A percentile compares a stretch with the other conserved stretches of the same genome.
Conservation (phyloP, 495 filamentous ascomycete species). For the Aspergillus sparsus region DNA sequence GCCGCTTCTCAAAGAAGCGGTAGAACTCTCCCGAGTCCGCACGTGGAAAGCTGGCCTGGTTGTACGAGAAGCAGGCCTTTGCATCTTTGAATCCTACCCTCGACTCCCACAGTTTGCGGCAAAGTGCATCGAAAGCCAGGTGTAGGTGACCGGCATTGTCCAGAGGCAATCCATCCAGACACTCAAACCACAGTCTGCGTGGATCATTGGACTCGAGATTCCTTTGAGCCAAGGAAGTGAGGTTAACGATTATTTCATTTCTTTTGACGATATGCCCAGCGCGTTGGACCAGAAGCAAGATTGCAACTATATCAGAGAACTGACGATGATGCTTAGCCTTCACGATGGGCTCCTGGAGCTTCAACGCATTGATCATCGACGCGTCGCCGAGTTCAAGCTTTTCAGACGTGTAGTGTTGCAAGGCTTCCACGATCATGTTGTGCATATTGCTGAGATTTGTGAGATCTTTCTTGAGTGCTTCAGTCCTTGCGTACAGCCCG, state of each 20-base stretch:
- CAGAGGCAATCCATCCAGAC: background rate
- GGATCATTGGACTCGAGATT: constrained; percentile 1
- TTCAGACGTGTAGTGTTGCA: constrained; percentile 4
- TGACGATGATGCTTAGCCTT: background rate
- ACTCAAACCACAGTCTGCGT: constrained; percentile 6
- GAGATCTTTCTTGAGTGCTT: background rate
- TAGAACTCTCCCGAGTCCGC: background rate
- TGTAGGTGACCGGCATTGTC: background rate
- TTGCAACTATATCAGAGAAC: constrained; percentile 2
- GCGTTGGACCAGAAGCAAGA: background rate
- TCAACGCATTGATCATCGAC: background rate
- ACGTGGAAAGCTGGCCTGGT: constrained; percentile 3
- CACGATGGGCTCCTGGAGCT: background rate
- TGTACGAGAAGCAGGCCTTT: background rate
- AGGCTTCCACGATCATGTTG: too few species aligned
- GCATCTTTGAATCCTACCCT: background rate
- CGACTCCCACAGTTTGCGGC: background rate
- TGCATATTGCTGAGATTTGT: constrained; percentile 4
- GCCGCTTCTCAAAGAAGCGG: background rate
- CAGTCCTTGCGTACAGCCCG: background rate
- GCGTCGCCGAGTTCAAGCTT: background rate
- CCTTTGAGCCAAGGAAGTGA: background rate
- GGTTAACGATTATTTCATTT: background rate
- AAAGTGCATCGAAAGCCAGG: background rate
- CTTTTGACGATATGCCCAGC: background rate